phyloP scores from a whole-genome alignment of 176 grass and related monocot genomes.

The Bolboschoenus planiculmis region DNA sequence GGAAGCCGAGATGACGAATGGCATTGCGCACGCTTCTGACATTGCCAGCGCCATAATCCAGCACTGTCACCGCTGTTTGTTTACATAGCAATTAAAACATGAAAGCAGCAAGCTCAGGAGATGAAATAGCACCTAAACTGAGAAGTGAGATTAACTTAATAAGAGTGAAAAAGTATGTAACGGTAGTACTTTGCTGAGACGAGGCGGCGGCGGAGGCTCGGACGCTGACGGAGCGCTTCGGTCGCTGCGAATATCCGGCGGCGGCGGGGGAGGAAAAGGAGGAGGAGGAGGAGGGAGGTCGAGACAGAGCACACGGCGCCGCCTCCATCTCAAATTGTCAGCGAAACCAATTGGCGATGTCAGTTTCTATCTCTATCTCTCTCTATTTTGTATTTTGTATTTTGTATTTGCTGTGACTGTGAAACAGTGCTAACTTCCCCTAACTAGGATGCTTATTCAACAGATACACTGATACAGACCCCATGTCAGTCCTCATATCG shows the following conservation, averaged over 20 bases:
- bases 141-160: too few species aligned
- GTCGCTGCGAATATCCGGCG: neutral
- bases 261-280: slow-evolving; percentile 14
- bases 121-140: neutral
- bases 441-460: too few species aligned
- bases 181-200: slow-evolving; percentile 11
- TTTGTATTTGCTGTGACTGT: too few species aligned
- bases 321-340: slow-evolving; percentile 29
- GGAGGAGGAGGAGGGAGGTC: slow-evolving; percentile 20
- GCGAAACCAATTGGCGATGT: too few species aligned
- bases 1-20: slow-evolving; percentile 72
- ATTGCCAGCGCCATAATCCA: slow-evolving; percentile 92
- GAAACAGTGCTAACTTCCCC: too few species aligned
- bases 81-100: neutral
- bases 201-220: slow-evolving; percentile 25
- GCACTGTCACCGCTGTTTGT: slow-evolving; percentile 55
- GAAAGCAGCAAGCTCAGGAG: neutral
- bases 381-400: too few species aligned
- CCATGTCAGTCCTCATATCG: too few species aligned
- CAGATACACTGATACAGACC: too few species aligned
- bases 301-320: slow-evolving; percentile 18
- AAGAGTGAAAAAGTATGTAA: neutral
- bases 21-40: slow-evolving; percentile 89
- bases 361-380: too few species aligned
- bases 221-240: slow-evolving; percentile 26